These are phyloP conservation scores for Linnemannia elongata DNA, from an alignment of 192 early-diverging fungal species.

Conservation along the genomic window DNA sequence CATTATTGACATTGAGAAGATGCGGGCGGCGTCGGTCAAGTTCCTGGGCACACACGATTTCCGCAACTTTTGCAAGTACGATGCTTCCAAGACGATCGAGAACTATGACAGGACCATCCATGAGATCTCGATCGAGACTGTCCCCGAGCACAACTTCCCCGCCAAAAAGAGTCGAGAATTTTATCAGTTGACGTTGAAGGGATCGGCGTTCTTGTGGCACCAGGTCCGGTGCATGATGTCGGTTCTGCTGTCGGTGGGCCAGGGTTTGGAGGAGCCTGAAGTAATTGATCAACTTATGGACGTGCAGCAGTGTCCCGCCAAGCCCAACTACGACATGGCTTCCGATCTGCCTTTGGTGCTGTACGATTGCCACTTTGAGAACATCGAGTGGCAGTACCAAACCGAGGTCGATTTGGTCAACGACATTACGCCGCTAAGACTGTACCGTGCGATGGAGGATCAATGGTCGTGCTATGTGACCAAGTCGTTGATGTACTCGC, in stretches of 20 bases:
- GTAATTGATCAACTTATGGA: slow-evolving; percentile 81
- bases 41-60: slow-evolving; percentile 93
- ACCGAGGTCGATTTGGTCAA: slow-evolving; percentile 48
- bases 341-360: slow-evolving; percentile 90
- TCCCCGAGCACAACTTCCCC: slow-evolving; percentile 40
- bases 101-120: slow-evolving; percentile 85
- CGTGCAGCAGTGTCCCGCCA: slow-evolving; percentile 69
- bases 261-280: slow-evolving; percentile 79
- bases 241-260: slow-evolving; percentile 88
- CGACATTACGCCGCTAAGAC: slow-evolving; percentile 44
- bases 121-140: slow-evolving; percentile 40
- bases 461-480: slow-evolving; percentile 65
- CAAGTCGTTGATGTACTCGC: slow-evolving; percentile 62
- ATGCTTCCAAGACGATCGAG: slow-evolving; percentile 84
- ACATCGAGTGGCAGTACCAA: slow-evolving; percentile 73
- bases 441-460: slow-evolving; percentile 63
- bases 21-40: slow-evolving; percentile 78
- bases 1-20: slow-evolving; percentile 77
- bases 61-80: slow-evolving; percentile 96
- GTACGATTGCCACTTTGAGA: slow-evolving; percentile 85
- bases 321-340: slow-evolving; percentile 95
- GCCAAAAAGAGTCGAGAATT: slow-evolving; percentile 56
- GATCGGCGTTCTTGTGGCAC: slow-evolving; percentile 97
- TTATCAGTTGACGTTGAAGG: slow-evolving; percentile 82
- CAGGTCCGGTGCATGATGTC: slow-evolving; percentile 98